Conservation (phyloP, 805 yeast genomes). For the Candida broadrunensis region DNA sequence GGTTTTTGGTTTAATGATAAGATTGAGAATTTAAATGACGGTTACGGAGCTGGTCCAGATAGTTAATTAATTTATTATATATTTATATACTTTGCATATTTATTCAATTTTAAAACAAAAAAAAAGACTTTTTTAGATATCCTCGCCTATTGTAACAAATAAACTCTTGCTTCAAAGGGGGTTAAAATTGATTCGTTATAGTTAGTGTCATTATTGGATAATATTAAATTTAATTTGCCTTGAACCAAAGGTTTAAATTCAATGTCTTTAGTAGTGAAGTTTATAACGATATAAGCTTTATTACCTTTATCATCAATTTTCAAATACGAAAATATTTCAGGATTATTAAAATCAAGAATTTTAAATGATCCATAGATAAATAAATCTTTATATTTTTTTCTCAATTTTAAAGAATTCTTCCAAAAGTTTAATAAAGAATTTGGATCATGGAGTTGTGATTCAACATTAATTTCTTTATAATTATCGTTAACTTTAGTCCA, state of each 20-base stretch:
- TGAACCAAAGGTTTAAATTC: conserved; percentile 22
- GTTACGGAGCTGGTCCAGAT: conserved; percentile 9
- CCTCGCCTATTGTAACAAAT: conserved; percentile 7
- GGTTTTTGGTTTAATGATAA: conserved; percentile 73
- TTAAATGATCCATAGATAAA: conserved; percentile 46
- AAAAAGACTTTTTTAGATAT: neutral
- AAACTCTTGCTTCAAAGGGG: conserved; percentile 47
- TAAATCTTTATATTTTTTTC: conserved; percentile 44
- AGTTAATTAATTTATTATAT: neutral
- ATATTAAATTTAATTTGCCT: conserved; percentile 1
- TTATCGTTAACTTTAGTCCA: conserved; percentile 55
- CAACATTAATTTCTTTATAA: conserved; percentile 48
- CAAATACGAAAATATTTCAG: conserved; percentile 37
- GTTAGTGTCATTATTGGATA: conserved; percentile 22
- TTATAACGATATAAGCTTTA: conserved; percentile 38
- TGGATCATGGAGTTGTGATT: conserved; percentile 42
- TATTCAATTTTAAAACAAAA: neutral
- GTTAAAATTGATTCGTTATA: conserved; percentile 21
- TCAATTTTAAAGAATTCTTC: conserved; percentile 37
- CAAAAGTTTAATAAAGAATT: conserved; percentile 46
- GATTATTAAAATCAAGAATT: conserved; percentile 41
- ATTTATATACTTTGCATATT: neutral
- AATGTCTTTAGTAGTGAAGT: conserved; percentile 35
- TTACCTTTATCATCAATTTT: conserved; percentile 30
- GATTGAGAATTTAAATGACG: conserved; percentile 31